Percentiles rank a stretch among this genome's conserved stretches.
phyloP scores from a whole-genome alignment of 106 monocot genomes.

The Hemerocallis citrina region DNA sequence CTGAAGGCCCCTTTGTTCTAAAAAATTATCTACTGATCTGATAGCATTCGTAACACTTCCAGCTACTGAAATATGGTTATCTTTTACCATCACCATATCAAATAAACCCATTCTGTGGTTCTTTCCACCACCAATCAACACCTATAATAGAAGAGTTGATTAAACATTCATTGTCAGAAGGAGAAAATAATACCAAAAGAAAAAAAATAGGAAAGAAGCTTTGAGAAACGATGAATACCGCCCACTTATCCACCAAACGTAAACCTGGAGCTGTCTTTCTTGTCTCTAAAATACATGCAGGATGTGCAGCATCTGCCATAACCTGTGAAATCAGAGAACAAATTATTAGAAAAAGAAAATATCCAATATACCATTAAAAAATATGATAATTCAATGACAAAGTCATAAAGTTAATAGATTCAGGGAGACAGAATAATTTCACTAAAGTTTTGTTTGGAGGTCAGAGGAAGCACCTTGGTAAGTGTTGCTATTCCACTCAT shows the following conservation, averaged over 20 bases:
- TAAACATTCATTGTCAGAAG: too few relatives aligned
- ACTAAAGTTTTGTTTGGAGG: background rate
- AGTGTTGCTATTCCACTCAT: slow-evolving; percentile 99
- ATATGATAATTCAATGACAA: too few relatives aligned
- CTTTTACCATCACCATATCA: slow-evolving; percentile 99
- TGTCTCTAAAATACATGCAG: slow-evolving; percentile 93
- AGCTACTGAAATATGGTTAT: slow-evolving; percentile 94
- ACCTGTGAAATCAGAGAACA: slow-evolving; percentile 32
- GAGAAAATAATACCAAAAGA: slow-evolving; percentile 7
- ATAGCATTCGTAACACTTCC: slow-evolving; percentile 81
- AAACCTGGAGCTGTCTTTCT: slow-evolving; percentile 98
- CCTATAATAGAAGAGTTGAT: slow-evolving; percentile 24
- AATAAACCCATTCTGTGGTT: slow-evolving; percentile 96
- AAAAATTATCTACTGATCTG: slow-evolving; percentile 67
- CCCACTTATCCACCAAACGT: slow-evolving; percentile 99
- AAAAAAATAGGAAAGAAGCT: slow-evolving; percentile 7
- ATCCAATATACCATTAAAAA: too few relatives aligned
- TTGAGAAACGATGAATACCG: slow-evolving; percentile 50
- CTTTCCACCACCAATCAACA: slow-evolving; percentile 95
- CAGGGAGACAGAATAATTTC: background rate
- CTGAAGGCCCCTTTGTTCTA: slow-evolving; percentile 53
- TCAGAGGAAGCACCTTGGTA: slow-evolving; percentile 55
- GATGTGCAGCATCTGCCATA: slow-evolving; percentile 86
- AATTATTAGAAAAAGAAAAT: background rate
- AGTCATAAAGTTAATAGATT: too few relatives aligned